Evolutionary conservation across 192 early-diverging fungal species (phyloP), one percentile per base, ranked within the genome.

Genomic region (Chytriomyces sp.): DNA sequence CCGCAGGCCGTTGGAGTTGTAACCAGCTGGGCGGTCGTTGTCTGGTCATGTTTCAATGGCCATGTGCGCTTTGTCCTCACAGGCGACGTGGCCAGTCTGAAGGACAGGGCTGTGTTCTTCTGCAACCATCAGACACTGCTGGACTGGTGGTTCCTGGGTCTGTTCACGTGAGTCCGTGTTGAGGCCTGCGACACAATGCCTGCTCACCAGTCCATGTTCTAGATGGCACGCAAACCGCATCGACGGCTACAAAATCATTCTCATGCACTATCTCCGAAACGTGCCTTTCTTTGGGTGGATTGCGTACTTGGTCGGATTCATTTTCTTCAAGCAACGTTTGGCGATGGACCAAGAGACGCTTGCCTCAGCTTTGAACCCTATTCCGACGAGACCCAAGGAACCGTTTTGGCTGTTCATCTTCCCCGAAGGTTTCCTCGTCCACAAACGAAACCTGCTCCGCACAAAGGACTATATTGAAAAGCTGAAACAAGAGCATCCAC

Each of bases 111-210:
- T 2, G 43, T 73, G 8, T n/a, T 60, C 28, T 73, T 73, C 45
- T 26, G 59, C 59, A 73, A 73, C n/a, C 71, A 73, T 62, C 71
- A 73, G 28, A 73, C 71, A 7, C 49, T 73, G 8, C 24, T 62
- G 13, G 71, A 73, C 45, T 73, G 71, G 71, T 73, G 71, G 71
- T 73, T 60, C 18, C 60, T 73, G 10, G 71, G 59, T 60, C 53
- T 71, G 10, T 50, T 8, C 10, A 50, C 69, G 69, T 71, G 26
- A 71, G 69, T 71, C 7, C 20, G 10, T 43, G 10, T 45, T 53
- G 18, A 4, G 18, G n/a, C 50, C 26, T 71, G 49, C 1, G 8
- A 5, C 26, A 9, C 45, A 57, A 20, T 26, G 10, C 20, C 16
- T 5, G 13, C 16, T 57, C 10, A 18, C 7, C 26, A 71, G 20